A percentile compares a stretch with the other conserved stretches of the same genome.
Conservation (phyloP, 148 eudicot species). For the Nyssa sinensis region DNA sequence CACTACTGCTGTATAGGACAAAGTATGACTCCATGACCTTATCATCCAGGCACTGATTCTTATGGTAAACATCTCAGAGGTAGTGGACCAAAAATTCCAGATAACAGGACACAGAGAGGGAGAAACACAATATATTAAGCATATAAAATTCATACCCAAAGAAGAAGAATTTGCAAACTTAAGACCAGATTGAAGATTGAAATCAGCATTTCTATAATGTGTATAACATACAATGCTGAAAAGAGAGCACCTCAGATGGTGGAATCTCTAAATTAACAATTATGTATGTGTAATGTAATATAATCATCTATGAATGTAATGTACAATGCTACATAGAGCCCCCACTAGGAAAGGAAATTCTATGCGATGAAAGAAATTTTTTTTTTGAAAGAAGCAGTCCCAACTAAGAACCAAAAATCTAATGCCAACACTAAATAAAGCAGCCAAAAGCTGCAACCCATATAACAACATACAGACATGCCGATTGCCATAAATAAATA, state of each 20-base stretch:
- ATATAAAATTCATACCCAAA: no score
- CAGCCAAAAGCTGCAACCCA: slow-evolving; percentile 1
- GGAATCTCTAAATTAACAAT: not conserved
- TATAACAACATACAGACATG: slow-evolving; percentile 4
- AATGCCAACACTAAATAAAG: not conserved
- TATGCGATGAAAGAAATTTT: not conserved
- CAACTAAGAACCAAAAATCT: no score
- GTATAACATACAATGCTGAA: not conserved
- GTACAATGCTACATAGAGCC: not conserved
- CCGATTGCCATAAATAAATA: slow-evolving; percentile 14
- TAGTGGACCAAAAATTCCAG: no score
- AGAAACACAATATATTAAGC: no score
- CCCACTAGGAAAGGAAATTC: not conserved
- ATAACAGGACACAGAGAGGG: no score
- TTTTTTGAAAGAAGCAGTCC: no score
- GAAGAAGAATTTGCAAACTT: no score
- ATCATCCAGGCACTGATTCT: no score
- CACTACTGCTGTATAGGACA: no score
- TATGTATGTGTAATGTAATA: not conserved
- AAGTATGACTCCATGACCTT: no score
- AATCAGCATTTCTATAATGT: not conserved
- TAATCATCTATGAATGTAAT: not conserved
- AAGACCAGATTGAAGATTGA: not conserved
- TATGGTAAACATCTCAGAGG: no score
- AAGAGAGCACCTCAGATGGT: no score